Evolutionary conservation across 176 grass and related monocot species (phyloP), one percentile per base, ranked within the genome.

Genomic region (Aegilops umbellulata): DNA sequence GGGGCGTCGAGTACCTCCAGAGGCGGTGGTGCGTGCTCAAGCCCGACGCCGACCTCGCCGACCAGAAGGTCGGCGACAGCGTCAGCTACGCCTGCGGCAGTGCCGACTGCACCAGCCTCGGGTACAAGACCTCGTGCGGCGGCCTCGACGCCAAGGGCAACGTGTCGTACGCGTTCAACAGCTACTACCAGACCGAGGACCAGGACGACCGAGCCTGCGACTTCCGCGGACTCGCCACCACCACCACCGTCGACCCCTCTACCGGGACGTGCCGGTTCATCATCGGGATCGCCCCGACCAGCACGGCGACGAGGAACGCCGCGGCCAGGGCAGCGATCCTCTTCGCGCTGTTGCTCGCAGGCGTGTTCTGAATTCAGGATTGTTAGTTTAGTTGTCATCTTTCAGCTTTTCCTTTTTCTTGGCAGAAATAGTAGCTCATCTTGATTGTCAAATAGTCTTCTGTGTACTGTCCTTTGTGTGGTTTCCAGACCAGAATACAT

Each of bases 1-100:
- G 74, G 77, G 87, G 60, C 6, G 87, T 97, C 19, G 78, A 23
- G 69, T 94, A 97, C 76, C 84, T 92, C 2, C 46, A 85, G 4
- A n/a, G 6, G 47, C 86, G 58, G 85, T 97, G 94, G 94, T 97
- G 94, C 29, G 90, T 94, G 66, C 64, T 97, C 29, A 97, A 97
- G 87, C 83, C 87, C 6, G 60, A 84, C 24, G 87, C 51, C 1
- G 41, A 77, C 39, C 76, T 94, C 3, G 76, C 22, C 1, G 87
- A 94, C 42, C 80, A 83, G 82, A 90, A 86, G 30, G 84, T 97
- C 10, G 94, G 79, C 14, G 78, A 91, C 20, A 84, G 80, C 55
- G 92, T 94, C 7, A 85, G 94, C 90, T 97, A 89, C 76, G 94
- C 94, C 11, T 97, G 94, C 41, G 92, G 79, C 14, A 87, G 76